A percentile compares a stretch with the other conserved stretches of the same genome.
Conservation (phyloP, 2,329 filamentous ascomycete species). For the Sordariomycetes sp. region DNA sequence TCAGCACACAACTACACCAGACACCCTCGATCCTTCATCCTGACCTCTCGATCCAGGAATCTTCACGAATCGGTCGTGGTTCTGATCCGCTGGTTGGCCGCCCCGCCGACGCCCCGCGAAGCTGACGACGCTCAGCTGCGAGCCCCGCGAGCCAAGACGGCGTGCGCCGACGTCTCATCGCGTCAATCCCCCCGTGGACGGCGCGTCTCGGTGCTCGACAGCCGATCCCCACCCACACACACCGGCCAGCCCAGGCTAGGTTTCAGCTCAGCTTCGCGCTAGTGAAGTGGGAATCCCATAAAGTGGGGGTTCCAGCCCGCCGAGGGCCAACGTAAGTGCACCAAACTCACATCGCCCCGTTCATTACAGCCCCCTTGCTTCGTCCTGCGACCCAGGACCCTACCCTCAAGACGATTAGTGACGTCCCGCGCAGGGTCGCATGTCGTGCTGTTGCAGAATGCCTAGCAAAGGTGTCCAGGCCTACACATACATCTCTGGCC, state of each 20-base stretch:
- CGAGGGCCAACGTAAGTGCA: too few relatives aligned
- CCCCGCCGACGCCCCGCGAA: neutral
- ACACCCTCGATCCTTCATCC: too few relatives aligned
- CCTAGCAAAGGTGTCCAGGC: conserved; percentile 24
- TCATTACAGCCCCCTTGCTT: neutral
- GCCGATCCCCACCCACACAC: too few relatives aligned
- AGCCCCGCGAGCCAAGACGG: neutral
- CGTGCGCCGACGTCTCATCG: neutral
- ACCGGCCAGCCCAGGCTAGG: too few relatives aligned
- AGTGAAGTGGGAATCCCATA: too few relatives aligned
- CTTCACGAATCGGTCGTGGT: neutral
- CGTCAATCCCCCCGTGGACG: neutral
- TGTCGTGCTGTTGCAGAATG: conserved; percentile 14
- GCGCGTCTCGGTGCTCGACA: too few relatives aligned
- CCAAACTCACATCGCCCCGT: neutral
- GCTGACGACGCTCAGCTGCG: neutral
- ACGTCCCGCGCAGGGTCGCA: neutral
- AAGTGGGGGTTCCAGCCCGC: too few relatives aligned
- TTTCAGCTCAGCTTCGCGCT: too few relatives aligned
- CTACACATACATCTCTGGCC: conserved; percentile 23
- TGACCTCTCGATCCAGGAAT: neutral
- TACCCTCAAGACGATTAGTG: neutral
- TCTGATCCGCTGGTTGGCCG: neutral
- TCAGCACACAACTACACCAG: too few relatives aligned
- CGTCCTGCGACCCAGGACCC: neutral